Evolutionary conservation across 2,329 filamentous ascomycete species (phyloP).

Genomic region (Aspergillus latus): DNA sequence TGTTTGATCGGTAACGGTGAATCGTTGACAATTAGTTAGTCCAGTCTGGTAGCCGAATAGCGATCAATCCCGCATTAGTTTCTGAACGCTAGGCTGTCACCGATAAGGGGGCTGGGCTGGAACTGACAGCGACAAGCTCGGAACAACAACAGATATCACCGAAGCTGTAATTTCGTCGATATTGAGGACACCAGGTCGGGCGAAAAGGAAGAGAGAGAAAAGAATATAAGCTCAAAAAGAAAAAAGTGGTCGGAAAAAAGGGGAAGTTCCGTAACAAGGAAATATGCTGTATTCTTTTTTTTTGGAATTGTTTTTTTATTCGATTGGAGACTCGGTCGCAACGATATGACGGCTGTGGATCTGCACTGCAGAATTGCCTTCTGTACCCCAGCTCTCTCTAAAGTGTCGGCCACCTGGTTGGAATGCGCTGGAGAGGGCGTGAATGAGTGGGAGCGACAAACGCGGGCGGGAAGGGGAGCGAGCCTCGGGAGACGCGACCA

Average conservation of each 20-base stretch:
- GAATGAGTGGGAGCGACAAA: conserved; percentile 21
- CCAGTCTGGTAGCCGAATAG: conserved; percentile 22
- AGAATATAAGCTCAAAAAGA: conserved; percentile 14
- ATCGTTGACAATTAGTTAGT: conserved; percentile 14
- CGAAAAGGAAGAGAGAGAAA: conserved; percentile 11
- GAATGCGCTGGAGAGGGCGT: conserved; percentile 25
- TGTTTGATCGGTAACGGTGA: conserved; percentile 13
- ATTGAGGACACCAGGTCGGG: conserved; percentile 25
- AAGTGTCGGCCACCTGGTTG: conserved; percentile 23
- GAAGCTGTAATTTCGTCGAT: conserved; percentile 17
- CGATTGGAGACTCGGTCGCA: conserved; percentile 15
- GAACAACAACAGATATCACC: conserved; percentile 17
- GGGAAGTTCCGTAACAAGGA: conserved; percentile 17
- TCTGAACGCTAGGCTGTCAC: conserved; percentile 16
- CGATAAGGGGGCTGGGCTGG: conserved; percentile 19
- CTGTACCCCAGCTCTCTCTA: conserved; percentile 25
- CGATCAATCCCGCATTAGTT: conserved; percentile 18
- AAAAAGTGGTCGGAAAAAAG: conserved; percentile 10
- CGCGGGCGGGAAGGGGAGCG: conserved; percentile 26
- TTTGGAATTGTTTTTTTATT: conserved; percentile 13
- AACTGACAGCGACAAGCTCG: conserved; percentile 18
- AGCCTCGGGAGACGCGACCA: conserved; percentile 25
- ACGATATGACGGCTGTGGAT: conserved; percentile 23
- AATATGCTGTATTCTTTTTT: conserved; percentile 22
- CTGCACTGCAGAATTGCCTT: conserved; percentile 33